Evolutionary conservation across 1,284 basidiomycete genomes (phyloP).

Genomic region (Acaromyces ingoldii): DNA sequence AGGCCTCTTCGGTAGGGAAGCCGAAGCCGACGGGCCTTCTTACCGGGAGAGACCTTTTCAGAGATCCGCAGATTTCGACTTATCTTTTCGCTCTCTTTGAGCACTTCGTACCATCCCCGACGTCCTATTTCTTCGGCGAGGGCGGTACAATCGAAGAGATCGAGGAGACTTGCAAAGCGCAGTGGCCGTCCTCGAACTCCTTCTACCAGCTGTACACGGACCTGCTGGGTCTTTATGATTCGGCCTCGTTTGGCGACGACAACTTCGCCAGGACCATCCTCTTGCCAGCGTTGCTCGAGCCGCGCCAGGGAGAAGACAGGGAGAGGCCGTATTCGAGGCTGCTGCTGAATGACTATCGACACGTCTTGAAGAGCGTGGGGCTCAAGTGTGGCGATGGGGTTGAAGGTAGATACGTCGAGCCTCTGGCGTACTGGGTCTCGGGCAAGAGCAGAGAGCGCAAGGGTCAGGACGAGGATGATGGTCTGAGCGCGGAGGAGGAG

Average conservation of each 20-base stretch:
- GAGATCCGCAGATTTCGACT: conserved; percentile 61
- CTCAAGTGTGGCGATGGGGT: too few relatives aligned
- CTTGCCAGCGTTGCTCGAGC: too few relatives aligned
- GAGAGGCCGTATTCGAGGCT: too few relatives aligned
- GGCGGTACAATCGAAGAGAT: background rate
- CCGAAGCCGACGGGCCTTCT: conserved; percentile 20
- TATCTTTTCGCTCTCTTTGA: conserved; percentile 57
- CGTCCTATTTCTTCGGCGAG: background rate
- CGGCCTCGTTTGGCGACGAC: conserved; percentile 78
- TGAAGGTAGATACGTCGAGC: too few relatives aligned
- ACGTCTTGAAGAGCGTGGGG: too few relatives aligned
- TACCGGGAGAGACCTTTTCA: conserved; percentile 62
- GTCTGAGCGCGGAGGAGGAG: too few relatives aligned
- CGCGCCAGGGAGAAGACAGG: too few relatives aligned
- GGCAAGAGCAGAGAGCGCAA: too few relatives aligned
- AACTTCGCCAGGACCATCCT: conserved; percentile 73
- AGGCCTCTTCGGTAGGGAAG: too few relatives aligned
- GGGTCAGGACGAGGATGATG: too few relatives aligned
- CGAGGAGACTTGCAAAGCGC: background rate
- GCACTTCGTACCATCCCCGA: conserved; percentile 7
- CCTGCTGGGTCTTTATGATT: conserved; percentile 79
- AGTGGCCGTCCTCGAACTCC: background rate
- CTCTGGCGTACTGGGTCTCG: too few relatives aligned
- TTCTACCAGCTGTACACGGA: conserved; percentile 86
- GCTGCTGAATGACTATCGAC: too few relatives aligned